phyloP scores from a whole-genome alignment of 768 basidiomycete genomes.

The Suillus bovinus region DNA sequence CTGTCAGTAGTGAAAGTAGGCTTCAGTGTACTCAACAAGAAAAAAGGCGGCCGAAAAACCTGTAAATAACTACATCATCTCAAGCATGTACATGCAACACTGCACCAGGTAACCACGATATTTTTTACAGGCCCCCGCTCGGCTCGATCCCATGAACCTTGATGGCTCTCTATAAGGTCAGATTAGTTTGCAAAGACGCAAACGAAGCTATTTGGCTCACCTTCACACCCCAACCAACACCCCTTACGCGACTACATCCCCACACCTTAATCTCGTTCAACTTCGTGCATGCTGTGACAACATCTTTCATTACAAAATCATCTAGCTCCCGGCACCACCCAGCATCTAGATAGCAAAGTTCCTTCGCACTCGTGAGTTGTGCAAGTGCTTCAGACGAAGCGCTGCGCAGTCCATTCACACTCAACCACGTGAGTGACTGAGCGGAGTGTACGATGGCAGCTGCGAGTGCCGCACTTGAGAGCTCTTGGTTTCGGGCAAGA shows the following conservation, averaged over 20 bases:
- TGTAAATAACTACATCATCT: slow-evolving; percentile 35
- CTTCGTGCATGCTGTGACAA: slow-evolving; percentile 49
- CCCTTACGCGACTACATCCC: slow-evolving; percentile 52
- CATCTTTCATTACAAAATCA: slow-evolving; percentile 75
- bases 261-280: slow-evolving; percentile 51
- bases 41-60: slow-evolving; percentile 4
- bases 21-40: slow-evolving; percentile 3
- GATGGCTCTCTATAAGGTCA: slow-evolving; percentile 22
- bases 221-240: slow-evolving; percentile 44
- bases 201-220: slow-evolving; percentile 29
- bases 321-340: slow-evolving; percentile 86
- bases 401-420: slow-evolving; percentile 78
- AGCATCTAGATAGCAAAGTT: slow-evolving; percentile 66
- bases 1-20: slow-evolving; percentile 12
- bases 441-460: slow-evolving; percentile 74
- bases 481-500: slow-evolving; percentile 59
- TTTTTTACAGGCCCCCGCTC: slow-evolving; percentile 27
- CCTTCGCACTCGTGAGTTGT: slow-evolving; percentile 34
- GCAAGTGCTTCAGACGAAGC: slow-evolving; percentile 50
- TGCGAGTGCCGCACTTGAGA: slow-evolving; percentile 53
- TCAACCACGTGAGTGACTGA: slow-evolving; percentile 52
- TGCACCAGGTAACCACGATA: slow-evolving; percentile 25
- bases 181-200: slow-evolving; percentile 1
- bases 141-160: slow-evolving; percentile 42
- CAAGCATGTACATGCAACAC: slow-evolving; percentile 38